Conservation (phyloP, 164 flowering plant genomes). For the Tetrastigma voinierianum region DNA sequence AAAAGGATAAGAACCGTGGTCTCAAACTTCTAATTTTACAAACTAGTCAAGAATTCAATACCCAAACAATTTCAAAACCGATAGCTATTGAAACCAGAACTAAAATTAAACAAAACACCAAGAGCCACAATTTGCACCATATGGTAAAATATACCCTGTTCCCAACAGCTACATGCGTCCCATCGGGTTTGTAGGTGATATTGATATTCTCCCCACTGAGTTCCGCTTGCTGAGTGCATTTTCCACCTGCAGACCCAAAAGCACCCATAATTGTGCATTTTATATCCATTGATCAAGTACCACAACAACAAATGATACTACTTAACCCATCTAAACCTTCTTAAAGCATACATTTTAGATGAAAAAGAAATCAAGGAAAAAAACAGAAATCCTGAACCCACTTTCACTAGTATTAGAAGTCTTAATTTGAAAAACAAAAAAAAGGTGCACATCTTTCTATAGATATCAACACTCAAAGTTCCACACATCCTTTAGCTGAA, state of each 20-base stretch:
- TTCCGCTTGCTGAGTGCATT: slow-evolving; percentile 81
- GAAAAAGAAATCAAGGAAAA: no score
- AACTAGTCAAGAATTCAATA: neutral
- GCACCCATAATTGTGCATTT: neutral
- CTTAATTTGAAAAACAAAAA: neutral
- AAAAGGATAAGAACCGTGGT: neutral
- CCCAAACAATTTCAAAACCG: neutral
- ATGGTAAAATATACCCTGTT: slow-evolving; percentile 58
- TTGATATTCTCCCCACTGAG: slow-evolving; percentile 97
- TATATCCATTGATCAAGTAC: neutral
- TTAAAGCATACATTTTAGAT: neutral
- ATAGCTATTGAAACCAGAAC: no score
- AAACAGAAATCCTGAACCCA: no score
- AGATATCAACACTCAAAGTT: neutral
- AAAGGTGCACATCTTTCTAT: neutral
- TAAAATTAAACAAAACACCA: no score
- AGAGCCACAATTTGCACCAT: neutral
- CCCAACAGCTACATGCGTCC: slow-evolving; percentile 91
- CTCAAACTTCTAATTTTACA: neutral
- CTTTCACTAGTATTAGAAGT: no score
- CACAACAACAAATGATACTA: neutral
- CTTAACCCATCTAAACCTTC: neutral
- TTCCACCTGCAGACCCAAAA: slow-evolving; percentile 66
- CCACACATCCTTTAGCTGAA: neutral
- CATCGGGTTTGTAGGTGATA: slow-evolving; percentile 93